These are phyloP conservation scores for Claviceps humidiphila DNA, from an alignment of 2,329 filamentous ascomycete species.

Conservation along the genomic window DNA sequence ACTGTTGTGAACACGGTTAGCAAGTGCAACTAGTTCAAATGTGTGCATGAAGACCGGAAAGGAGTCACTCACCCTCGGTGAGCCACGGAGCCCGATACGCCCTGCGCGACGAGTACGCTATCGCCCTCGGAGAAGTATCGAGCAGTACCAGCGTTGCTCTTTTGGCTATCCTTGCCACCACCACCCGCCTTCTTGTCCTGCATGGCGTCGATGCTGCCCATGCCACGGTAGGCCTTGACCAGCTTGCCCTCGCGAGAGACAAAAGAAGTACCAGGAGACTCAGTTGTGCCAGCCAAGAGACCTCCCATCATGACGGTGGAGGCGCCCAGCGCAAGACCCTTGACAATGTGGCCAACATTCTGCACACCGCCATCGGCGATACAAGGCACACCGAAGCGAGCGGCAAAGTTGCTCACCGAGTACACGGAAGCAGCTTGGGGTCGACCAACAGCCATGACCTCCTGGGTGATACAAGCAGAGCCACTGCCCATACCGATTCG, in stretches of 20 bases:
- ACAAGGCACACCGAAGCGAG: constrained; percentile 88
- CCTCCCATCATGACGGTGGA: constrained; percentile 99
- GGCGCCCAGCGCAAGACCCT: constrained; percentile 87
- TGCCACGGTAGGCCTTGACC: constrained; percentile 97
- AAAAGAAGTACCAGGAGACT: constrained; percentile 93
- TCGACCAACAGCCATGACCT: constrained; percentile 97
- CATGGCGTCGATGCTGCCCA: constrained; percentile 99
- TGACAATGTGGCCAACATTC: constrained; percentile 98
- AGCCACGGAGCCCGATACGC: constrained; percentile 77
- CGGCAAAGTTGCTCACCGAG: constrained; percentile 79
- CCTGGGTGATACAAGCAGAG: constrained; percentile 96
- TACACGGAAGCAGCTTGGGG: constrained; percentile 90
- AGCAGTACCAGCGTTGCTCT: constrained; percentile 87
- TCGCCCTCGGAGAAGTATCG: constrained; percentile 98
- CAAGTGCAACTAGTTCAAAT: constrained; percentile 1
- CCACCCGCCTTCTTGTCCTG: constrained; percentile 91
- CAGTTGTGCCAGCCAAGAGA: constrained; percentile 89
- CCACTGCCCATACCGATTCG: constrained; percentile 98
- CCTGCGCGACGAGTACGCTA: constrained; percentile 87
- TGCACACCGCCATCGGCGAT: constrained; percentile 97
- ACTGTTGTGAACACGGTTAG: constrained; percentile 26
- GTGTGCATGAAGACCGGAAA: no score
- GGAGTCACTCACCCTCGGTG: constrained; percentile 46
- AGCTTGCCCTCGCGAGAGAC: constrained; percentile 94
- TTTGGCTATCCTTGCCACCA: constrained; percentile 57